phyloP scores from a whole-genome alignment of 345 rosid species.

The Citrus australasica region DNA sequence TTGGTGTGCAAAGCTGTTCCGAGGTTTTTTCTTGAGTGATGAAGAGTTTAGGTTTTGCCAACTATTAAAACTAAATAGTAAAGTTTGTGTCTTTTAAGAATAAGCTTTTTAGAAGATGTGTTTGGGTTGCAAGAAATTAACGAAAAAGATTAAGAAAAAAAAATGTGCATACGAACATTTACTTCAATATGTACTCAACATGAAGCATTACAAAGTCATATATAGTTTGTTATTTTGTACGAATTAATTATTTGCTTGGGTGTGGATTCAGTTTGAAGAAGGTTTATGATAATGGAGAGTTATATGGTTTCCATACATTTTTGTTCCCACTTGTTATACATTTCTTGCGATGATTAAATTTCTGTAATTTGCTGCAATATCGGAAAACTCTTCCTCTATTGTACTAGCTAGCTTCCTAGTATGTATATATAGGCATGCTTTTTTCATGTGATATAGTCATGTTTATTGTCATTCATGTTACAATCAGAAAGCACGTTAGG shows the following conservation, averaged over 20 bases:
- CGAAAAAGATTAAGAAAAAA: neutral
- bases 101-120: neutral
- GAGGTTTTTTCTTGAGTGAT: constrained; percentile 13
- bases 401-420: neutral
- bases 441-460: neutral
- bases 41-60: neutral
- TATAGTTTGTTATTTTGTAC: neutral
- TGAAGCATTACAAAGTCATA: neutral
- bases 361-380: neutral
- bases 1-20: constrained; percentile 41
- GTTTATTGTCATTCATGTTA: neutral
- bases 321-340: neutral
- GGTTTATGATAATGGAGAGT: neutral
- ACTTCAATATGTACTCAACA: neutral
- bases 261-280: too few relatives aligned
- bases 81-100: neutral
- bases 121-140: neutral
- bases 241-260: neutral
- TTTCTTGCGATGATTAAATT: neutral
- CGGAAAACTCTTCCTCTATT: neutral
- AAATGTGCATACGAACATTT: neutral
- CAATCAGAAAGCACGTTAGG: neutral
- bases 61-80: neutral
- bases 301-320: neutral
- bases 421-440: neutral